Conservation (phyloP, 2,329 filamentous ascomycete species). For the Diaporthe nobilis region DNA sequence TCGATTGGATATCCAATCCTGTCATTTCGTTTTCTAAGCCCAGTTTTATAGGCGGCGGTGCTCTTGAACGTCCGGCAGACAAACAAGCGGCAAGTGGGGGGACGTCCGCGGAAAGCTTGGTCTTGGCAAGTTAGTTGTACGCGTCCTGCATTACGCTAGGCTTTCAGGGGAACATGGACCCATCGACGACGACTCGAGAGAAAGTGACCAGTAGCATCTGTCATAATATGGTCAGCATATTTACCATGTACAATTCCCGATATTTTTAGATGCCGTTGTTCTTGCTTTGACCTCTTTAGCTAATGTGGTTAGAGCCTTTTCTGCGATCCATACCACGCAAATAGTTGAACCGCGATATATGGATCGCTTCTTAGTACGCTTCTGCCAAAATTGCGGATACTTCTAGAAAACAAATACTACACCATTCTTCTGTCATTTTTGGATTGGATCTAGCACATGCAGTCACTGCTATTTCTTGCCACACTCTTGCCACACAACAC, state of each 20-base stretch:
- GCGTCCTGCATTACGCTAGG: conserved; percentile 20
- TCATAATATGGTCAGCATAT: neutral
- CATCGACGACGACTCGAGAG: neutral
- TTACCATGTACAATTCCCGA: neutral
- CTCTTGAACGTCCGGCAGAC: neutral
- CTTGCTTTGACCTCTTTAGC: neutral
- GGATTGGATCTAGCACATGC: rapidly evolving
- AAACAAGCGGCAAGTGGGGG: conserved; percentile 17
- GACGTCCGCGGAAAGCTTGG: neutral
- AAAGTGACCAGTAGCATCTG: neutral
- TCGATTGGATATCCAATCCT: neutral
- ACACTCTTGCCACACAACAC: neutral
- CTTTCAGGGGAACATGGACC: neutral
- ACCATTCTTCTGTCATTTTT: neutral
- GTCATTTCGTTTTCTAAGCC: neutral
- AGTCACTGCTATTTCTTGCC: neutral
- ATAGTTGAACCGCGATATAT: neutral
- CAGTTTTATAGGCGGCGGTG: neutral
- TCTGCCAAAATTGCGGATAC: neutral
- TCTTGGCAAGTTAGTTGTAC: conserved; percentile 14
- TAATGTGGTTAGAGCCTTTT: neutral
- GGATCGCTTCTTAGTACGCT: neutral
- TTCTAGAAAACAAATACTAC: neutral
- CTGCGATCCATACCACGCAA: neutral
- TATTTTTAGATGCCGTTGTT: neutral